These are phyloP conservation scores for Aspergillus kassunensis DNA, from an alignment of 495 filamentous ascomycete species.

Conservation along the genomic window DNA sequence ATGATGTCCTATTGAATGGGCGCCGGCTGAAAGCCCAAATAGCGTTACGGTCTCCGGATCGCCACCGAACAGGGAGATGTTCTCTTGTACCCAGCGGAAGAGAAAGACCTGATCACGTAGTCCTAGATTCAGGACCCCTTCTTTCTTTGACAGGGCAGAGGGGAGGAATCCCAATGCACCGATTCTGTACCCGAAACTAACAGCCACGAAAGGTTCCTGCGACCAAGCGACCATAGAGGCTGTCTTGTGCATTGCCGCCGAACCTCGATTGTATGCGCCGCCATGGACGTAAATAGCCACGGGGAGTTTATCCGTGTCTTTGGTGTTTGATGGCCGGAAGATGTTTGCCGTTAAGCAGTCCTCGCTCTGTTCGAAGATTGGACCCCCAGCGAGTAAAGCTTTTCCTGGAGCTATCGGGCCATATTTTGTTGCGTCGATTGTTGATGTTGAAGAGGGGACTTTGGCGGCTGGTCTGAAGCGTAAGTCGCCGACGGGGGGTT, in stretches of 20 bases:
- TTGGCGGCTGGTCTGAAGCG: constrained; percentile 50
- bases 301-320: constrained; percentile 38
- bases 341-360: constrained; percentile 54
- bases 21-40: constrained; percentile 61
- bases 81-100: constrained; percentile 59
- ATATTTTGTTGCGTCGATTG: constrained; percentile 41
- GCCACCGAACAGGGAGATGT: constrained; percentile 56
- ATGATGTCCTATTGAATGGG: constrained; percentile 63
- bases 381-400: constrained; percentile 19
- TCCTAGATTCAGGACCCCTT: constrained; percentile 58
- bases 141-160: constrained; percentile 44
- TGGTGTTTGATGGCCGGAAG: constrained; percentile 37
- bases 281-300: constrained; percentile 53
- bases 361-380: constrained; percentile 27
- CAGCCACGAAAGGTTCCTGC: constrained; percentile 49
- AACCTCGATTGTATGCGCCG: constrained; percentile 36
- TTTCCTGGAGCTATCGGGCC: constrained; percentile 27
- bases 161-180: constrained; percentile 64
- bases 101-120: constrained; percentile 57
- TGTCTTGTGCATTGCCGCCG: constrained; percentile 33
- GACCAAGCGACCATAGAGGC: constrained; percentile 55
- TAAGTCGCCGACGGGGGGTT: constrained; percentile 50
- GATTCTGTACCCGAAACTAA: constrained; percentile 57
- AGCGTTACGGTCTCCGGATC: constrained; percentile 60
- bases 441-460: constrained; percentile 28